Base-by-base conservation (phyloP, 352 stramenopile species). In the Phytophthora citrophthora region DNA sequence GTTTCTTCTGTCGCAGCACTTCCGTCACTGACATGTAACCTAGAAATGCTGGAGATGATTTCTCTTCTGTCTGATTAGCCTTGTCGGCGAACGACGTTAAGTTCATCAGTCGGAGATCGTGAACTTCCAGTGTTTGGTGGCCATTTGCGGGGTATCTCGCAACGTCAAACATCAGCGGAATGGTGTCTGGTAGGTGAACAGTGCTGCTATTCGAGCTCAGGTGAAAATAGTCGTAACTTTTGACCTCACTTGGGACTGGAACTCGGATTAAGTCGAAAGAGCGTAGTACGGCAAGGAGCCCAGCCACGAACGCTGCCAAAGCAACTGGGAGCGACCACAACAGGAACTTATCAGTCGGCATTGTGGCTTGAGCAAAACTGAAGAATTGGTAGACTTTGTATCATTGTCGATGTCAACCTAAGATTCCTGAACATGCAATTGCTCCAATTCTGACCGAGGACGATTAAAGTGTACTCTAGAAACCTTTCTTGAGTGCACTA, bases 11-110 rank as follows among this genome's bases (percentile, higher is more conserved):
- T n/a, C 46, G 29, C 34, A 58, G 58, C 20, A 54, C 56, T 39
- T 64, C 39, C 15, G 47, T 62, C 29, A 60, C 48, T 8, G 63
- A 55, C 36, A 71, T 49, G 31, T 71, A 67, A 5, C 63, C 63
- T 15, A 71, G 26, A n/a, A 71, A 15, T 8, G 49, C 63, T 27
- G 16, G 8, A 47, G 48, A 5, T 26, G 7, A 39, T 13, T 48
- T 50, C 16, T 58, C 39, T 20, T 48, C 16, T 29, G 18, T 10
- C 16, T 46, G 24, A 23, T 24, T 34, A 12, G 54, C 53, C 46
- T 60, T 52, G 5, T 46, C 38, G 3, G 54, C 54, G 32, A 69
- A 59, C 6, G 46, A 36, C 8, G 63, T 66, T 47, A 61, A 47
- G 44, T 61, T 71, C 49, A 71, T 49, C 23, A 67, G 16, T 4